These are phyloP conservation scores for peach (Prunus persica) DNA, from an alignment of 306 rosid species.

Conservation along the genomic window DNA sequence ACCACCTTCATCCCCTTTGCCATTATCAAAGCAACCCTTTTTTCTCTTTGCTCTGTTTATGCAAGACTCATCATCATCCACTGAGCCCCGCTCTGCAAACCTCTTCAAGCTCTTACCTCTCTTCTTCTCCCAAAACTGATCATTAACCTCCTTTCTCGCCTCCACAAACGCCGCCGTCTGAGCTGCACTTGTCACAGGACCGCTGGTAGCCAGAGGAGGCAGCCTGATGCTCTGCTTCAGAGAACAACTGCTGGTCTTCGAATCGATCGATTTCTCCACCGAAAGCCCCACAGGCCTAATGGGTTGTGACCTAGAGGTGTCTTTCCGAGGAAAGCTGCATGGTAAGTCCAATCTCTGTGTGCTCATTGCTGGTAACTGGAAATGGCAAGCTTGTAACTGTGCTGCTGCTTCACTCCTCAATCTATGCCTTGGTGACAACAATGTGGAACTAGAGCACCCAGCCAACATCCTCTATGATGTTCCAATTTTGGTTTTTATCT, in stretches of 20 bases:
- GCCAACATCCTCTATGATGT: constrained; percentile 91
- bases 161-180: constrained; percentile 25
- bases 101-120: constrained; percentile 68
- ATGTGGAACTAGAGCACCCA: constrained; percentile 98
- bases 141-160: constrained; percentile 37
- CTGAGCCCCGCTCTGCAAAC: constrained; percentile 43
- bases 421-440: constrained; percentile 98
- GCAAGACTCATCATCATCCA: constrained; percentile 51
- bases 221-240: constrained; percentile 79
- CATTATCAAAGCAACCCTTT: constrained; percentile 41
- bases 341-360: constrained; percentile 95
- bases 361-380: constrained; percentile 88
- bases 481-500: constrained; percentile 30
- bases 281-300: constrained; percentile 68
- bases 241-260: constrained; percentile 50
- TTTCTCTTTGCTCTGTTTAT: constrained; percentile 69
- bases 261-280: constrained; percentile 55
- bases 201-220: constrained; percentile 62
- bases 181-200: constrained; percentile 15
- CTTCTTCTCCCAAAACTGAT: constrained; percentile 54
- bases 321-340: constrained; percentile 70
- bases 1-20: constrained; percentile 22
- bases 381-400: constrained; percentile 91
- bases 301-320: constrained; percentile 60
- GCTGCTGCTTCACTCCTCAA: constrained; percentile 87